These are phyloP conservation scores for Lantana camara DNA, from an alignment of 257 asterid genomes.

Conservation along the genomic window DNA sequence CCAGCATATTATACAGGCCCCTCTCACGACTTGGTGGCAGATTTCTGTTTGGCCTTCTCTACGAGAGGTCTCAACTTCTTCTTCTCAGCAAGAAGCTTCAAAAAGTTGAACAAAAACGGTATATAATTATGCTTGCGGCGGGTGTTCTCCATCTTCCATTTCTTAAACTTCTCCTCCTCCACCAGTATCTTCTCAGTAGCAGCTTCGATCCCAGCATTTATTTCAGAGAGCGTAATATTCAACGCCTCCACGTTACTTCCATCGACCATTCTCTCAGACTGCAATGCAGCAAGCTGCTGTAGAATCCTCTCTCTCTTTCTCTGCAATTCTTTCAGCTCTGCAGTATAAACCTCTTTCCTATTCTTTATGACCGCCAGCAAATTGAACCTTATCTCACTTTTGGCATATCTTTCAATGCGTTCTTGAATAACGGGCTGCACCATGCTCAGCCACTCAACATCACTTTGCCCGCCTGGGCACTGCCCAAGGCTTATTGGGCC, in stretches of 20 bases:
- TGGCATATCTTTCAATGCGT: conserved; percentile 83
- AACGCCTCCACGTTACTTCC: conserved; percentile 64
- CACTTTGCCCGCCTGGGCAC: conserved; percentile 67
- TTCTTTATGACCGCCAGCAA: conserved; percentile 86
- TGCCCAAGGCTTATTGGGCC: conserved; percentile 97
- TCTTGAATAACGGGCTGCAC: conserved; percentile 94
- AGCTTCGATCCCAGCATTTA: conserved; percentile 75
- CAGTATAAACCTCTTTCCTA: conserved; percentile 78
- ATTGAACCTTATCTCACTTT: conserved; percentile 88
- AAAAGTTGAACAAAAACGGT: conserved; percentile 91
- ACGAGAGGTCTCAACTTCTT: conserved; percentile 98
- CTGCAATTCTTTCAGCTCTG: conserved; percentile 93
- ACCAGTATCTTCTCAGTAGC: conserved; percentile 89
- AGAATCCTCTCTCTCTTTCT: conserved; percentile 78
- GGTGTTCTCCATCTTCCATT: conserved; percentile 89
- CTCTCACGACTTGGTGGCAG: conserved; percentile 54
- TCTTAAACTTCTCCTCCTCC: conserved; percentile 99
- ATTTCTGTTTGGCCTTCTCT: conserved; percentile 94
- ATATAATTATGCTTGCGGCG: conserved; percentile 92
- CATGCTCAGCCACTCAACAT: conserved; percentile 75
- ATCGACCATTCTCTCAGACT: conserved; percentile 77
- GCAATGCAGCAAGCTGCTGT: conserved; percentile 72
- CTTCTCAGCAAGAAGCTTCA: conserved; percentile 99
- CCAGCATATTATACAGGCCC: conserved; percentile 21
- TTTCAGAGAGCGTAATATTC: conserved; percentile 60